These are phyloP conservation scores for Epithele typhae DNA, from an alignment of 768 basidiomycete genomes.

Conservation along the genomic window DNA sequence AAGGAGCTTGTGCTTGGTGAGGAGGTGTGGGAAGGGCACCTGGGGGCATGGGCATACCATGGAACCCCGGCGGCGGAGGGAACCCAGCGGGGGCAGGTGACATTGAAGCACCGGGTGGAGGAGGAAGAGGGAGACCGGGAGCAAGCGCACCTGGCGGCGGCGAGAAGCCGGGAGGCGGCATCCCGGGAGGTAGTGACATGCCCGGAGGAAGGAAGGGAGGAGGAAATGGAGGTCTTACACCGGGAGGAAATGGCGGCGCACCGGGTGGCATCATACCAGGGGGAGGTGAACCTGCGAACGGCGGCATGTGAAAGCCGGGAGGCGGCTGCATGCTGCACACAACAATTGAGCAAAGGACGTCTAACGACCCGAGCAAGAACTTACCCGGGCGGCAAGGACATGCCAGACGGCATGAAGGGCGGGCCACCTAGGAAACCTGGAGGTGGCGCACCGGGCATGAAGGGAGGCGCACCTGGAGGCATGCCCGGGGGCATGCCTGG, in stretches of 20 bases:
- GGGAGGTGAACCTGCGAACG: conserved; percentile 30
- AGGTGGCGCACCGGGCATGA: conserved; percentile 29
- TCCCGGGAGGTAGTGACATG: conserved; percentile 26
- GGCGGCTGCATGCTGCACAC: conserved; percentile 38
- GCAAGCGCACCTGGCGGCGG: conserved; percentile 24
- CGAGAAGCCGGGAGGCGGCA: conserved; percentile 27
- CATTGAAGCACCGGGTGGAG: conserved; percentile 18
- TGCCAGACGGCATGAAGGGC: conserved; percentile 37
- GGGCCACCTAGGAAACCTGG: conserved; percentile 38
- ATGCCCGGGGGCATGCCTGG: conserved; percentile 38
- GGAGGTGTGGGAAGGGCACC: conserved; percentile 24
- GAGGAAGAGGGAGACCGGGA: conserved; percentile 18
- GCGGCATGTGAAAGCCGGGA: conserved; percentile 45
- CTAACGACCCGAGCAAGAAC: conserved; percentile 18
- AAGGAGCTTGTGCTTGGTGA: conserved; percentile 20
- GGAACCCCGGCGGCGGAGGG: conserved; percentile 22
- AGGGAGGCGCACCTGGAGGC: conserved; percentile 30
- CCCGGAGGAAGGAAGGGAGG: conserved; percentile 34
- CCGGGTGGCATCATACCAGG: conserved; percentile 42
- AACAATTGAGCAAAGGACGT: conserved; percentile 12
- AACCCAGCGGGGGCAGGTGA: conserved; percentile 10
- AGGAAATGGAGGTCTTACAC: conserved; percentile 30
- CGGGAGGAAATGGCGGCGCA: conserved; percentile 35
- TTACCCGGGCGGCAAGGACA: conserved; percentile 56
- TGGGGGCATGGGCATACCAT: conserved; percentile 24